These are phyloP conservation scores for Boletus pseudopeckii DNA, from an alignment of 768 basidiomycete genomes.

Conservation along the genomic window DNA sequence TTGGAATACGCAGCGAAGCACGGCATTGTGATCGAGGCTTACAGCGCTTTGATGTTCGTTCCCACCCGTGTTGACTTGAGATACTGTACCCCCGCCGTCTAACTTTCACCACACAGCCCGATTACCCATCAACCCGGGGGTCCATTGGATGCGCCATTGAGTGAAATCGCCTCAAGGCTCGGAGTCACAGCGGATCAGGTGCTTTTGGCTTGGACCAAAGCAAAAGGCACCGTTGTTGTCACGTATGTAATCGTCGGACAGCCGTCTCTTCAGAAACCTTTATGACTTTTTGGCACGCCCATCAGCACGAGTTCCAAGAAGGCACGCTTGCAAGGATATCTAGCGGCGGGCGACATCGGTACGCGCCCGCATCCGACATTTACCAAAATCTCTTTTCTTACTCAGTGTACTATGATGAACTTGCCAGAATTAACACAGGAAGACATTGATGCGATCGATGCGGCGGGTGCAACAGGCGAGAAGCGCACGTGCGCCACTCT, in stretches of 20 bases:
- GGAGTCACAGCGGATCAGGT: conserved; percentile 61
- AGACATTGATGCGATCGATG: conserved; percentile 55
- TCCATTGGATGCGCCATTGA: conserved; percentile 58
- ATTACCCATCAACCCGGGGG: conserved; percentile 59
- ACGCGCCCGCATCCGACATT: neutral
- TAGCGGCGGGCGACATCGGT: conserved; percentile 65
- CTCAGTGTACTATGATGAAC: neutral
- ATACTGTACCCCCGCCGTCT: neutral
- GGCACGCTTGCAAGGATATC: conserved; percentile 61
- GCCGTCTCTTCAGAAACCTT: too few species aligned
- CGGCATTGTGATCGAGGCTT: conserved; percentile 68
- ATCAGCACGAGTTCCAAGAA: conserved; percentile 63
- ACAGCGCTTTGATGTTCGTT: conserved; percentile 60
- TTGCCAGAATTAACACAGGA: conserved; percentile 44
- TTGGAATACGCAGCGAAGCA: conserved; percentile 56
- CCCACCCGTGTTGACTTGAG: neutral
- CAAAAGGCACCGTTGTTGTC: conserved; percentile 62
- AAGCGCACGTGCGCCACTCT: neutral
- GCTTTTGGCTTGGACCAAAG: conserved; percentile 67
- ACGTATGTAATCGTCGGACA: conserved; percentile 41
- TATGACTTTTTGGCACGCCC: neutral
- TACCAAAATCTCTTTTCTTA: neutral
- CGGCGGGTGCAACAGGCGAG: conserved; percentile 42
- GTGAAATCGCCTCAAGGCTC: conserved; percentile 48
- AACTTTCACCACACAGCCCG: conserved; percentile 40